Percentiles rank a stretch among this genome's conserved stretches.
phyloP scores from a whole-genome alignment of 2,329 filamentous ascomycete genomes.

The Colletotrichum musae region DNA sequence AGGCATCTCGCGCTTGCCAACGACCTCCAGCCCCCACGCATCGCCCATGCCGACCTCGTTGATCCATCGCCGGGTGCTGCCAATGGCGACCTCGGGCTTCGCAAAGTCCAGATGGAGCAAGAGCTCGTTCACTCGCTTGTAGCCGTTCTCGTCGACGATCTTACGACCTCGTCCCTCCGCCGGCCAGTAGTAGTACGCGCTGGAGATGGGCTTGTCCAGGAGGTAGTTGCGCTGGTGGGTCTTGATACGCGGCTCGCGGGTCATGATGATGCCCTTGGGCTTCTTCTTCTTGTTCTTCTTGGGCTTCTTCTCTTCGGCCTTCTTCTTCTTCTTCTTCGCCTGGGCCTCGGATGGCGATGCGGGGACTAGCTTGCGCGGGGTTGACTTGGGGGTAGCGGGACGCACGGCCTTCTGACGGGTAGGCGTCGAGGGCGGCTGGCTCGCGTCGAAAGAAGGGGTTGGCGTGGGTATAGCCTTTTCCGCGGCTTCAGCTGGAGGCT shows the following conservation, averaged over 20 bases:
- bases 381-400: constrained; percentile 50
- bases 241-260: constrained; percentile 77
- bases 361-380: constrained; percentile 52
- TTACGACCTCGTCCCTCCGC: constrained; percentile 72
- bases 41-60: constrained; percentile 72
- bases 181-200: constrained; percentile 78
- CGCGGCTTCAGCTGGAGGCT: constrained; percentile 7
- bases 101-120: constrained; percentile 83
- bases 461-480: constrained; percentile 46
- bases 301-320: constrained; percentile 48
- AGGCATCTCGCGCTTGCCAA: constrained; percentile 57
- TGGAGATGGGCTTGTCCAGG: constrained; percentile 64
- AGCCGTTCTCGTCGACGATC: constrained; percentile 74
- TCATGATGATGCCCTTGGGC: constrained; percentile 71
- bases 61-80: constrained; percentile 79
- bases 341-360: constrained; percentile 14
- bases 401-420: constrained; percentile 45
- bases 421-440: constrained; percentile 50
- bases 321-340: constrained; percentile 49
- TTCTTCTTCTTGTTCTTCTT: constrained; percentile 63
- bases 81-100: constrained; percentile 71
- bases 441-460: constrained; percentile 47
- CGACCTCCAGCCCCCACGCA: constrained; percentile 66
- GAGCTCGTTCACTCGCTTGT: constrained; percentile 78
- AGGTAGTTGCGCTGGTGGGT: constrained; percentile 67